phyloP scores from a whole-genome alignment of 306 rosid species.

The Cicer bijugum region DNA sequence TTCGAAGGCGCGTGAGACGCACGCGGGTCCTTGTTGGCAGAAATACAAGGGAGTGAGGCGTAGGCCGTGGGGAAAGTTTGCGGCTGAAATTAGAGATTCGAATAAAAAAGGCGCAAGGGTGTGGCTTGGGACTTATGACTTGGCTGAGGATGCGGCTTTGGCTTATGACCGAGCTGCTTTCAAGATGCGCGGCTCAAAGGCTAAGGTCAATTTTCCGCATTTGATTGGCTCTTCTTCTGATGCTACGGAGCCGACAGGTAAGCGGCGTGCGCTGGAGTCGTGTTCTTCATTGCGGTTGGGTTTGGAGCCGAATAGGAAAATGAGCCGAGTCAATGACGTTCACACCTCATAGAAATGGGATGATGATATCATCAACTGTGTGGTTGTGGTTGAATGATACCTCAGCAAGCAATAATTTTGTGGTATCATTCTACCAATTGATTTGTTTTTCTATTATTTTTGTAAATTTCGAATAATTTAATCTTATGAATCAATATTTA shows the following conservation, averaged over 20 bases:
- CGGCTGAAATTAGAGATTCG: constrained; percentile 58
- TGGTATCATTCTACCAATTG: not conserved
- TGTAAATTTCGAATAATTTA: not conserved
- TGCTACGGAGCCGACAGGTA: constrained; percentile 12
- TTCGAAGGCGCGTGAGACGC: not conserved
- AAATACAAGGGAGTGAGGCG: constrained; percentile 64
- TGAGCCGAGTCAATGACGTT: not conserved
- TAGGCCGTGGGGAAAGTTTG: constrained; percentile 74
- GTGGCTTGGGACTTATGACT: constrained; percentile 69
- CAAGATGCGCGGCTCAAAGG: constrained; percentile 61
- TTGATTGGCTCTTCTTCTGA: constrained; percentile 41
- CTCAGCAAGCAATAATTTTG: not conserved
- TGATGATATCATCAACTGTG: not conserved
- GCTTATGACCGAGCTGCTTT: constrained; percentile 73
- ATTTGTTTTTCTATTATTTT: not conserved
- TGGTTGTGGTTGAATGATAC: no score
- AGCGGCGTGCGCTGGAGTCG: constrained; percentile 25
- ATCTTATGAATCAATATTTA: not conserved
- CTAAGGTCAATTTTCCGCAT: constrained; percentile 67
- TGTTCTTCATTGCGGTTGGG: not conserved
- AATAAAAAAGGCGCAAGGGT: constrained; percentile 58
- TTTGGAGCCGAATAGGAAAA: constrained; percentile 10
- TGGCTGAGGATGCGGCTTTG: constrained; percentile 58
- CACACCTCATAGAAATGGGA: no score
- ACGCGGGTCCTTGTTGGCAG: constrained; percentile 16